Evolutionary conservation across 106 monocot genomes (phyloP).

Genomic region (Iris macrosiphon): DNA sequence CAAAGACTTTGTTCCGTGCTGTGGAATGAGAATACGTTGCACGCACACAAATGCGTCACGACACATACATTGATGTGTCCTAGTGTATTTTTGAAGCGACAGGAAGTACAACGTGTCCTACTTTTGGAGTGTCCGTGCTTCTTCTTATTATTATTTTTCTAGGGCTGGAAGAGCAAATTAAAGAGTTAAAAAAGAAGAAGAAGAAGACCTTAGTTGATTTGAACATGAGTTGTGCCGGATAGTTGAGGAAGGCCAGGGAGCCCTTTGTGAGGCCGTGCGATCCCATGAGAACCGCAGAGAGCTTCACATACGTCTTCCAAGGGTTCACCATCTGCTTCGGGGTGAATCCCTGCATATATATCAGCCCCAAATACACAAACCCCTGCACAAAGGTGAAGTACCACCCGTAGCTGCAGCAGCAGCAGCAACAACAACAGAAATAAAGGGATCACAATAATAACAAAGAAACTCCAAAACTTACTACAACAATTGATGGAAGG

Average conservation of each 20-base stretch:
- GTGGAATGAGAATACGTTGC: too few relatives aligned
- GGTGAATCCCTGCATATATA: constrained; percentile 60
- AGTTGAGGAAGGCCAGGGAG: constrained; percentile 77
- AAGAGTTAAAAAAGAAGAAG: neutral
- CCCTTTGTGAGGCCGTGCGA: constrained; percentile 79
- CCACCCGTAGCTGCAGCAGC: constrained; percentile 60
- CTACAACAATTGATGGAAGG: neutral
- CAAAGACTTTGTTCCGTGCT: too few relatives aligned
- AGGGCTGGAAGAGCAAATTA: too few relatives aligned
- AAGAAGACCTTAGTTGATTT: constrained; percentile 68
- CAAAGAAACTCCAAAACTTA: neutral
- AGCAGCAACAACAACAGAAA: neutral
- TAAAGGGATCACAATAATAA: neutral
- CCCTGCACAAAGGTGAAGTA: constrained; percentile 90
- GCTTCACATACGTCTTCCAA: constrained; percentile 63
- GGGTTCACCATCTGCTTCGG: constrained; percentile 75
- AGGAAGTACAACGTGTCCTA: too few relatives aligned
- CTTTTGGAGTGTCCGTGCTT: too few relatives aligned
- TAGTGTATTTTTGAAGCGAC: too few relatives aligned
- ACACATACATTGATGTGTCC: too few relatives aligned
- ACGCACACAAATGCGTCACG: too few relatives aligned
- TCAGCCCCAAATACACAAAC: constrained; percentile 64
- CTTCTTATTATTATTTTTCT: too few relatives aligned
- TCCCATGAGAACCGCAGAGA: constrained; percentile 67
- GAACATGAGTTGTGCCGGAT: constrained; percentile 85